Percentiles rank a stretch among this genome's conserved stretches.
phyloP scores from a whole-genome alignment of 768 basidiomycete species.

The Mycena rebaudengoi region DNA sequence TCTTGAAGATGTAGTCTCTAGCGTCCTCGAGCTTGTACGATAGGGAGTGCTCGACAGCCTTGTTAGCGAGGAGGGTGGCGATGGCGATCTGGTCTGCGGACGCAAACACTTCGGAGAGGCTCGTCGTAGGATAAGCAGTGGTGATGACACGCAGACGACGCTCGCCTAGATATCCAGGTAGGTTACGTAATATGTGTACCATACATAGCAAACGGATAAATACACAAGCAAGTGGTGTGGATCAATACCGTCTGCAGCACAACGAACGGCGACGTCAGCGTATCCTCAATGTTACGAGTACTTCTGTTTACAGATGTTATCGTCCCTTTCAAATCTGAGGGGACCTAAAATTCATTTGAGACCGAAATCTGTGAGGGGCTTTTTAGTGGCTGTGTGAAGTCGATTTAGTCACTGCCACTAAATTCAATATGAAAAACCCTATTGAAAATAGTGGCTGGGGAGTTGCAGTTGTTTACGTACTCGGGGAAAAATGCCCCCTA shows the following conservation, averaged over 20 bases:
- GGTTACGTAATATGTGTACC: neutral
- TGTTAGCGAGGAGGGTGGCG: conserved; percentile 85
- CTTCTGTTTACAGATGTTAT: no score
- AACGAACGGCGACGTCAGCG: conserved; percentile 88
- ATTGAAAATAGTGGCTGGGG: no score
- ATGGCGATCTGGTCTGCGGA: conserved; percentile 92
- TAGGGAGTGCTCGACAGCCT: conserved; percentile 89
- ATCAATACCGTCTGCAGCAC: conserved; percentile 95
- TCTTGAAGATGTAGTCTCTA: conserved; percentile 84
- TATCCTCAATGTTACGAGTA: conserved; percentile 97
- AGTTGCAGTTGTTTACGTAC: no score
- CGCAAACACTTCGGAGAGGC: conserved; percentile 87
- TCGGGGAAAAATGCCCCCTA: no score
- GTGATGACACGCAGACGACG: conserved; percentile 93
- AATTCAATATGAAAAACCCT: no score
- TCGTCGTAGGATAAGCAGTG: conserved; percentile 86
- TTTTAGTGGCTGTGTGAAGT: no score
- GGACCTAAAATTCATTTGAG: conserved; percentile 82
- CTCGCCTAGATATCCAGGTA: conserved; percentile 56
- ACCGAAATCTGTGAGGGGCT: conserved; percentile 95
- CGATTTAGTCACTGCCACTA: no score
- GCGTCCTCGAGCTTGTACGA: conserved; percentile 91
- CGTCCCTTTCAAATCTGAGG: no score
- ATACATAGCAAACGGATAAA: neutral
- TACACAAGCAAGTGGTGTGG: conserved; percentile 92